A percentile compares a stretch with the other conserved stretches of the same genome.
These are phyloP conservation scores for Sporothrix phasma DNA, from an alignment of 2,329 filamentous ascomycete genomes.

Conservation along the genomic window DNA sequence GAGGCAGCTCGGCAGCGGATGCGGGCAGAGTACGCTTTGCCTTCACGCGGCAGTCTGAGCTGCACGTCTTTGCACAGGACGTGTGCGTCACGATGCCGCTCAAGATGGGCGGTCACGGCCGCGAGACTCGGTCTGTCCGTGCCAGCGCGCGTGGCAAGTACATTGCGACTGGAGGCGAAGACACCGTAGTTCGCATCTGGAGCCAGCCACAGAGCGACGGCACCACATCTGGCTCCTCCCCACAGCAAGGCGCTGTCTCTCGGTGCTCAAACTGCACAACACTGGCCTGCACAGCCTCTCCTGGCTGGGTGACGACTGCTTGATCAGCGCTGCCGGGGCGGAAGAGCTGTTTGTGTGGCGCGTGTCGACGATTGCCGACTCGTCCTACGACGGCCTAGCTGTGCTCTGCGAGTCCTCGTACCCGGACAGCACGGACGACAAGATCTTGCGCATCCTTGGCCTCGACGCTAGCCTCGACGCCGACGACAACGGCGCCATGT, in stretches of 20 bases:
- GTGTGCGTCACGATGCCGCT: conserved; percentile 36
- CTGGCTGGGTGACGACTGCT: conserved; percentile 58
- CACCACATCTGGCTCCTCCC: background rate
- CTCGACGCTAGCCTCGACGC: conserved; percentile 9
- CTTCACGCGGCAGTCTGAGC: conserved; percentile 60
- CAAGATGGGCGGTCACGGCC: conserved; percentile 66
- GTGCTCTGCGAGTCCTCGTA: conserved; percentile 48
- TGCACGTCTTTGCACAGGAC: conserved; percentile 38
- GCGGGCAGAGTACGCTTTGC: conserved; percentile 43
- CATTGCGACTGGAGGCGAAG: conserved; percentile 64
- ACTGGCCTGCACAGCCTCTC: conserved; percentile 73
- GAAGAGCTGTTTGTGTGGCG: conserved; percentile 89
- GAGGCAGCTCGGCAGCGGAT: conserved; percentile 24
- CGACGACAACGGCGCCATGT: conserved; percentile 29
- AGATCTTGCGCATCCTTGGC: conserved; percentile 60
- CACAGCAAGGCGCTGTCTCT: conserved; percentile 39
- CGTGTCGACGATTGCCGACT: conserved; percentile 40
- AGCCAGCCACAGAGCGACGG: background rate
- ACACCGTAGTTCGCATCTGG: conserved; percentile 50
- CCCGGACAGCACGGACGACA: conserved; percentile 42
- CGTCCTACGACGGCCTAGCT: conserved; percentile 39
- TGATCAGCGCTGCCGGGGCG: conserved; percentile 78
- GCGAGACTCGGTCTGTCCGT: conserved; percentile 59
- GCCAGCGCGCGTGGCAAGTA: conserved; percentile 28
- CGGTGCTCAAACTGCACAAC: conserved; percentile 65